Conservation (phyloP, 2,329 filamentous ascomycete genomes). For the Zymoseptoria crescenta region DNA sequence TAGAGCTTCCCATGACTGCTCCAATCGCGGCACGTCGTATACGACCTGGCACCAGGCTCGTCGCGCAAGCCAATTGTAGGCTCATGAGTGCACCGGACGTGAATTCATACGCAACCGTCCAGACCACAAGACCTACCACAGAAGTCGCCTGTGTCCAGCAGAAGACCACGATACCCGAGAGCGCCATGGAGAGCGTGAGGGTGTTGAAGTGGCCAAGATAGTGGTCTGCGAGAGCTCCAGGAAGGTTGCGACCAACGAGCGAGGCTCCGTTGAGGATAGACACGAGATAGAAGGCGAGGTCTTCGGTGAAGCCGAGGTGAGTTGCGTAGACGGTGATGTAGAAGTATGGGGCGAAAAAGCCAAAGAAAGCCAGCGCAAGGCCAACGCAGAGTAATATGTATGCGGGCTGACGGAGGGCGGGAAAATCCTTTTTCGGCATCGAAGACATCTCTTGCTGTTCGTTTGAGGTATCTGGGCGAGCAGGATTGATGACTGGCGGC, state of each 20-base stretch:
- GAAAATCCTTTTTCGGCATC: constrained; percentile 14
- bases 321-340: constrained; percentile 34
- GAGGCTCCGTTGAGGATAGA: constrained; percentile 36
- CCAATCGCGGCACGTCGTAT: constrained; percentile 39
- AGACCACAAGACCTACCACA: constrained; percentile 19
- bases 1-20: constrained; percentile 34
- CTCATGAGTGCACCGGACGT: constrained; percentile 37
- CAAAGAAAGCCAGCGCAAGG: constrained; percentile 18
- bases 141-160: constrained; percentile 23
- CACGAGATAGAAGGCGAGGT: constrained; percentile 28
- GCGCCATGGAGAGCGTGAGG: constrained; percentile 30
- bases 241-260: constrained; percentile 34
- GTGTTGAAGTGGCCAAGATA: constrained; percentile 35
- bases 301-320: constrained; percentile 14
- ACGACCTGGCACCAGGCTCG: constrained; percentile 33
- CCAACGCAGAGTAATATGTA: constrained; percentile 20
- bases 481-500: constrained; percentile 1
- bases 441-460: not conserved
- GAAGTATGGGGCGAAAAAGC: constrained; percentile 34
- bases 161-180: constrained; percentile 31
- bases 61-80: constrained; percentile 41
- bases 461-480: not conserved
- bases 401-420: constrained; percentile 14
- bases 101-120: constrained; percentile 38
- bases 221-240: constrained; percentile 34